Evolutionary conservation across 768 basidiomycete genomes (phyloP).

Genomic region (Suillus subluteus): DNA sequence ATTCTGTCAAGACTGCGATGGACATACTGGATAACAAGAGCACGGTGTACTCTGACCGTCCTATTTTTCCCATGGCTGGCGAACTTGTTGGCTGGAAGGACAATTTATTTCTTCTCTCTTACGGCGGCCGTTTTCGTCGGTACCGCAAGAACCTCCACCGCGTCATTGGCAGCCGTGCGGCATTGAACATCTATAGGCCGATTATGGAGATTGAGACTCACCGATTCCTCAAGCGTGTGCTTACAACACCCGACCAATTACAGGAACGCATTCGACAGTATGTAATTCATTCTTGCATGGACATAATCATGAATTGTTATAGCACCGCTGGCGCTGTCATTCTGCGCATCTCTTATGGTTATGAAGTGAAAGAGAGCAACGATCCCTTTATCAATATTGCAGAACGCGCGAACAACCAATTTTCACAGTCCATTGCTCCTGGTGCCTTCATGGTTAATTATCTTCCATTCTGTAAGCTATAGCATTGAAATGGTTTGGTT

Average conservation of each 20-base stretch:
- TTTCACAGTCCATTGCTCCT: slow-evolving; percentile 49
- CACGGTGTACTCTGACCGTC: slow-evolving; percentile 66
- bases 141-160: slow-evolving; percentile 45
- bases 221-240: slow-evolving; percentile 44
- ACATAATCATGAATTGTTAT: background rate
- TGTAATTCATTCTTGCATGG: slow-evolving; percentile 13
- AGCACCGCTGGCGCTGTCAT: slow-evolving; percentile 58
- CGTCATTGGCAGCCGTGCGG: slow-evolving; percentile 43
- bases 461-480: too few species aligned
- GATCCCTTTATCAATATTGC: slow-evolving; percentile 57
- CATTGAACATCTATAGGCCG: slow-evolving; percentile 36
- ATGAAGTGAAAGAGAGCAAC: slow-evolving; percentile 51
- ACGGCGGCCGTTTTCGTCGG: slow-evolving; percentile 44
- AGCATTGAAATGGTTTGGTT: too few species aligned
- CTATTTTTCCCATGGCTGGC: slow-evolving; percentile 44
- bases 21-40: slow-evolving; percentile 71
- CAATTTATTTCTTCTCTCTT: slow-evolving; percentile 42
- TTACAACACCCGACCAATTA: slow-evolving; percentile 41
- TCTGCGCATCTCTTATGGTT: slow-evolving; percentile 57
- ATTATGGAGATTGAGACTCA: slow-evolving; percentile 45
- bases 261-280: slow-evolving; percentile 44
- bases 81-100: slow-evolving; percentile 37
- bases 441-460: slow-evolving; percentile 49
- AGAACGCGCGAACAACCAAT: slow-evolving; percentile 48
- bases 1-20: slow-evolving; percentile 49